Conservation (phyloP, 2,329 filamentous ascomycete species). For the Thermomyces lanuginosus region DNA sequence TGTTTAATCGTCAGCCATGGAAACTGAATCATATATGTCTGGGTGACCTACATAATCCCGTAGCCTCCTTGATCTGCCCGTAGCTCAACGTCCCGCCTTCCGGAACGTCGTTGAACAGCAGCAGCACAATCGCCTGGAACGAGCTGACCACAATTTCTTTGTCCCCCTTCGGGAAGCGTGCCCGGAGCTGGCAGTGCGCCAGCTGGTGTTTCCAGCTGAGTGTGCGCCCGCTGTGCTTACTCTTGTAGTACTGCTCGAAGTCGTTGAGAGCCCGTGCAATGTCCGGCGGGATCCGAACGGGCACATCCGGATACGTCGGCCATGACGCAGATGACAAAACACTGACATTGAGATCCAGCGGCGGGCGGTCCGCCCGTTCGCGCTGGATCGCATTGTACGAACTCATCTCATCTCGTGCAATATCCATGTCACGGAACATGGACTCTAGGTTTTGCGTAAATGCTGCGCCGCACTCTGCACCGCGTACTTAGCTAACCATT, state of each 20-base stretch:
- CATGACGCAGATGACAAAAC: conserved; percentile 84
- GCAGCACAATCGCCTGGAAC: conserved; percentile 78
- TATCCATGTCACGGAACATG: conserved; percentile 98
- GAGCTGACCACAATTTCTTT: conserved; percentile 86
- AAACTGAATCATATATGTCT: background rate
- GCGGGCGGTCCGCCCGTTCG: conserved; percentile 40
- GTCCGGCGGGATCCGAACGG: conserved; percentile 56
- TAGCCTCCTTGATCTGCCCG: conserved; percentile 55
- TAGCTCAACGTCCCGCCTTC: conserved; percentile 54
- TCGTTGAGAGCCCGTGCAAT: conserved; percentile 61
- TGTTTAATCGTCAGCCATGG: conserved; percentile 19
- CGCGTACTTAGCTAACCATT: background rate
- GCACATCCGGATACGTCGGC: conserved; percentile 73
- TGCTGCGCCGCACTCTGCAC: conserved; percentile 65
- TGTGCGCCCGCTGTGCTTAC: conserved; percentile 73
- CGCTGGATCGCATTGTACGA: conserved; percentile 59
- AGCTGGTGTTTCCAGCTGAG: conserved; percentile 85
- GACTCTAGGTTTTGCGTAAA: conserved; percentile 97
- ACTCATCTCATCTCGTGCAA: conserved; percentile 83
- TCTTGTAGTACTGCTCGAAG: conserved; percentile 75
- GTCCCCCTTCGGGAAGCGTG: conserved; percentile 57
- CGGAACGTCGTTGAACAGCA: conserved; percentile 67
- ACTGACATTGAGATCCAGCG: conserved; percentile 65
- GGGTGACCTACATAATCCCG: conserved; percentile 46
- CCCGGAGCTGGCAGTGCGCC: conserved; percentile 76